These are phyloP conservation scores for Fusarium nurragi DNA, from an alignment of 2,329 filamentous ascomycete genomes.

Conservation along the genomic window DNA sequence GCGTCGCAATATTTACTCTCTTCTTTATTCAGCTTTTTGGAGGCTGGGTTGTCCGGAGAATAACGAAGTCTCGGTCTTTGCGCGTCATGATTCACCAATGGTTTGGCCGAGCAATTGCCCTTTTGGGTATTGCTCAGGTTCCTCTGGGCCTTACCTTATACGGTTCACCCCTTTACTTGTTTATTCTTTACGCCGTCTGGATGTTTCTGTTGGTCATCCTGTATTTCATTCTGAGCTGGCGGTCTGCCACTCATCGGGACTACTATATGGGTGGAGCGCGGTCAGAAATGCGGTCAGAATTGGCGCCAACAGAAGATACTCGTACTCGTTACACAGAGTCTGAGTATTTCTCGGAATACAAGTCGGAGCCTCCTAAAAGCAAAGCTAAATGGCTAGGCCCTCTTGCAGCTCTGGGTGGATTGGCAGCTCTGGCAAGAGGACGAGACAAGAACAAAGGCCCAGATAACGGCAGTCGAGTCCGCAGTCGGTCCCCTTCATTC, in stretches of 20 bases:
- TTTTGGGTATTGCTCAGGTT: conserved; percentile 87
- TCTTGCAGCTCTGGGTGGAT: conserved; percentile 61
- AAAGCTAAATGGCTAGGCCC: conserved; percentile 61
- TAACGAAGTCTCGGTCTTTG: conserved; percentile 59
- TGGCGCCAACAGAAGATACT: conserved; percentile 55
- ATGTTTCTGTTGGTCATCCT: conserved; percentile 75
- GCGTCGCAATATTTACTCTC: conserved; percentile 78
- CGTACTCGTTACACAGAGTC: conserved; percentile 53
- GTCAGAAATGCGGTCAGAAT: conserved; percentile 59
- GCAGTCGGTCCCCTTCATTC: conserved; percentile 52
- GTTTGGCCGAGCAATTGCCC: conserved; percentile 78
- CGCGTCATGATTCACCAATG: conserved; percentile 82
- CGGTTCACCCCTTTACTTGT: conserved; percentile 84
- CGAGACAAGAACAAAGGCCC: conserved; percentile 54
- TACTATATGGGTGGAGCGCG: conserved; percentile 67
- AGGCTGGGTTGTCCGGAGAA: conserved; percentile 69
- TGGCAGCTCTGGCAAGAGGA: conserved; percentile 57
- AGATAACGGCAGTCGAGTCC: conserved; percentile 53
- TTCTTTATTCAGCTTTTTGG: conserved; percentile 76
- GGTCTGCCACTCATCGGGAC: conserved; percentile 64
- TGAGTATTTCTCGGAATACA: conserved; percentile 51
- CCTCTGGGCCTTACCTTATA: conserved; percentile 91
- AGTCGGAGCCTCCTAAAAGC: conserved; percentile 46
- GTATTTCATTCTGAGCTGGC: conserved; percentile 84
- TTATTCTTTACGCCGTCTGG: conserved; percentile 86